Conservation (phyloP, 768 basidiomycete species). For the Boletus rubropictus region DNA sequence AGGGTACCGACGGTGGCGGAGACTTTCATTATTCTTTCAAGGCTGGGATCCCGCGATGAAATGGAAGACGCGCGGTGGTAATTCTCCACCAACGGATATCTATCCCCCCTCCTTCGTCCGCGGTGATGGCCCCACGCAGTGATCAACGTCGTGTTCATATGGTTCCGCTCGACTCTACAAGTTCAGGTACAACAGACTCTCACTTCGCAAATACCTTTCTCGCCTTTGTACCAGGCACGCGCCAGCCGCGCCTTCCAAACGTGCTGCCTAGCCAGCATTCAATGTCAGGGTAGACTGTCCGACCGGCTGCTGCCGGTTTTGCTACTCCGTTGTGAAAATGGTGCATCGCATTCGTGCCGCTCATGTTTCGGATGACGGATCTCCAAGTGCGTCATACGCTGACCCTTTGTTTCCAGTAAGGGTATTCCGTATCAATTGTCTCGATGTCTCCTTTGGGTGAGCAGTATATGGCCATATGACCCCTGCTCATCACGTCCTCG, state of each 20-base stretch:
- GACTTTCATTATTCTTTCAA: slow-evolving; percentile 10
- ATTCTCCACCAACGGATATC: slow-evolving; percentile 1
- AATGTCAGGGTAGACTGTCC: neutral
- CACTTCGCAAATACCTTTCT: neutral
- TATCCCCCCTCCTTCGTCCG: slow-evolving; percentile 13
- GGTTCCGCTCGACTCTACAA: neutral
- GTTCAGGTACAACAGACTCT: slow-evolving; percentile 3
- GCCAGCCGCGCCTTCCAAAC: neutral
- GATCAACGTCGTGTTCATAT: neutral
- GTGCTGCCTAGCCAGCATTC: neutral
- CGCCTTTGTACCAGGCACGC: neutral
- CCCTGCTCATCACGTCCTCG: neutral
- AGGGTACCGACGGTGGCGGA: slow-evolving; percentile 1
- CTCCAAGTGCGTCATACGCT: slow-evolving; percentile 1
- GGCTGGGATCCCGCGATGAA: slow-evolving; percentile 8
- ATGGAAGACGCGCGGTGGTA: slow-evolving; percentile 13
- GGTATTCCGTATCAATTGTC: slow-evolving; percentile 8
- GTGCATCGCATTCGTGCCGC: slow-evolving; percentile 6
- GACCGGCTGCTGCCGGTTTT: neutral
- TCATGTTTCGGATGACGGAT: slow-evolving; percentile 9
- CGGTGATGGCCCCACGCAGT: slow-evolving; percentile 6
- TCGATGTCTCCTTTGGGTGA: slow-evolving; percentile 3
- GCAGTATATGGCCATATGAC: neutral
- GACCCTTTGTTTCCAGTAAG: neutral
- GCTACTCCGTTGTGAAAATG: neutral